Conservation (phyloP, 257 asterid genomes). For the Penstemon newberryi region DNA sequence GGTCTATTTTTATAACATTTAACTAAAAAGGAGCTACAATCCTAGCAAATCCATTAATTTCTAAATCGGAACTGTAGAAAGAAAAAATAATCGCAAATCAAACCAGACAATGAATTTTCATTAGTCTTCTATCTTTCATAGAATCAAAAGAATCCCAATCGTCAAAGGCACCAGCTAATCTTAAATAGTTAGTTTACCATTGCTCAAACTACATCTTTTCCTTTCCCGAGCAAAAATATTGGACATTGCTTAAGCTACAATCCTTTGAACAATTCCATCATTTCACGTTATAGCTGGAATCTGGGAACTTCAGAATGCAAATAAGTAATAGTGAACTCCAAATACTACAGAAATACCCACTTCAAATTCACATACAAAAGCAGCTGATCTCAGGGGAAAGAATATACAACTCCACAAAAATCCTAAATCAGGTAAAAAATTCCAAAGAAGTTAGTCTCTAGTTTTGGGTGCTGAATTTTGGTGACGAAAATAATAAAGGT, state of each 20-base stretch:
- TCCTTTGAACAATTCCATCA: not conserved
- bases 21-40: no score
- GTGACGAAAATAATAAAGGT: no score
- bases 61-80: not conserved
- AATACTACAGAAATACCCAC: not conserved
- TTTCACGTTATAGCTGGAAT: slow-evolving; percentile 21
- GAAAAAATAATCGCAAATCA: not conserved
- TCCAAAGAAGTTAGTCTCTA: not conserved
- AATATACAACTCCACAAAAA: slow-evolving; percentile 19
- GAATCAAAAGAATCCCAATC: not conserved
- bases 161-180: not conserved
- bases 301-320: not conserved
- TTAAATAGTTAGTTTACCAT: not conserved
- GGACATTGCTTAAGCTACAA: slow-evolving; percentile 19
- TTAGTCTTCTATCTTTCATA: not conserved
- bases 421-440: slow-evolving; percentile 7
- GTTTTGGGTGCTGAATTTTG: no score
- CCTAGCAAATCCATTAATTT: no score
- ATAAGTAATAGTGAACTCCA: slow-evolving; percentile 7
- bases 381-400: slow-evolving; percentile 8
- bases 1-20: no score
- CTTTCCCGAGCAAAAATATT: slow-evolving; percentile 14
- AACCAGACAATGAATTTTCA: not conserved
- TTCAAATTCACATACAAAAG: slow-evolving; percentile 3
- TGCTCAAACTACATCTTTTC: slow-evolving; percentile 15